Evolutionary conservation across 495 filamentous ascomycete genomes (phyloP), one percentile per base, ranked within the genome.

Genomic region (Aspergillus carlsbadensis): DNA sequence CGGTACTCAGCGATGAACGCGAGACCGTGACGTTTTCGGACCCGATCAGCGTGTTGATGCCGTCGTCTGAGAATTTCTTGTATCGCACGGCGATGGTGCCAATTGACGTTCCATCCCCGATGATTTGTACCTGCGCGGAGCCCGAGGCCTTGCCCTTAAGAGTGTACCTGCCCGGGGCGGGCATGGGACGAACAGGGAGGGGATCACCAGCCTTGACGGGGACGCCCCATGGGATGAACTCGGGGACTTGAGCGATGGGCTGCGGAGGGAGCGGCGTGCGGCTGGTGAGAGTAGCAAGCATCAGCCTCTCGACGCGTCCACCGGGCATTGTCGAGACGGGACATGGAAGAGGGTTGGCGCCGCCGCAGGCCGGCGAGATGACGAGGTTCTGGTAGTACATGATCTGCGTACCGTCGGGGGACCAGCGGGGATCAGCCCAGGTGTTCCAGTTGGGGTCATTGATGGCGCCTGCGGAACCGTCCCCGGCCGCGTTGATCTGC

Each of bases 361-460:
- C 58, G 2, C 62, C 62, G 20, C 62, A 64, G 7, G 54, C 57
- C 6, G 63, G 63, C 3, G 63, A 35, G 0, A 45, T 17, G 14
- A 58, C 46, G 17, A 65, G 31, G 6, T 29, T 49, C 51, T 62
- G 55, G 20, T 10, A 55, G 43, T 60, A 65, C 1, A 50, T 60
- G 14, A 62, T 58, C 3, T 52, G 47, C 3, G 59, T 65, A n/a
- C 63, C 57, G 48, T 62, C 63, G 15, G 43, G 54, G 29, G 63
- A 65, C 36, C 49, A 65, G 29, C 42, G 39, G 1, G 63, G 63
- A 48, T 65, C 63, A 1, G 63, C 63, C 8, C 24, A 36, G 6
- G 59, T 57, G 40, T 65, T 62, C 59, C 63, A 65, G 33, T 58
- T 56, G 1, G 56, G 53, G 34, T 65, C 59, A 18, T 60, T 62